Evolutionary conservation across 2,329 filamentous ascomycete genomes (phyloP), one percentile per base, ranked within the genome.

Genomic region (Arthrobotrys sinensis): DNA sequence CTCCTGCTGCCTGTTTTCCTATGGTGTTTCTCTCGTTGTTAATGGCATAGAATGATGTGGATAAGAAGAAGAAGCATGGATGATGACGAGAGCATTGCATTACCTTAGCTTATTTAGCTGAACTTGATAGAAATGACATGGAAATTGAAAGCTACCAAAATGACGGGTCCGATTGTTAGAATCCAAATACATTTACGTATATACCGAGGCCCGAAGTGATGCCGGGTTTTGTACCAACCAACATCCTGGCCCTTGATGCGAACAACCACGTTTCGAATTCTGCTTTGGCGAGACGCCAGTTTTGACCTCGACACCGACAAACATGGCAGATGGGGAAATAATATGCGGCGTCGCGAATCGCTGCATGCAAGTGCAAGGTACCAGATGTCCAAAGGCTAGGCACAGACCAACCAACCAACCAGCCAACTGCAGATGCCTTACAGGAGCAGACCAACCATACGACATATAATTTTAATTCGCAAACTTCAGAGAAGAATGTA

Each of bases 241-340:
- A 43, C 8, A 43, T 28, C 34, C 36, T 16, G 16, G 55, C 12
- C 14, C 34, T 28, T 60, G 16, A 60, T 60, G 4, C 2, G 8
- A 60, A n/a, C 19, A 43, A 43, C 36, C 55, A 60, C 55, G 48
- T 67, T 67, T 67, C 64, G 64, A 67, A 55, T 55, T 28, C 45
- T 52, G 36, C 36, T 55, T 48, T 65, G 62, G 62, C 43, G 62
- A 65, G 14, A 50, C 46, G 11, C 14, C 16, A 8, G 16, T 24
- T 53, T 50, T 43, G 28, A 10, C 36, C 32, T 43, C 24, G n/a
- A 66, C 52, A 55, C 67, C 57, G 55, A 8, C 36, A 71, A 72
- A 72, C 68, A 46, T 72, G 68, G 68, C 68, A 72, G 66, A 48
- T 43, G 57, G 60, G 57, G 68, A 64, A 65, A 64, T 64, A 71